Evolutionary conservation across 371 early-diverging fungal genomes (phyloP), one percentile per base, ranked within the genome.

Genomic region (Homolaphlyctis polyrhiza): DNA sequence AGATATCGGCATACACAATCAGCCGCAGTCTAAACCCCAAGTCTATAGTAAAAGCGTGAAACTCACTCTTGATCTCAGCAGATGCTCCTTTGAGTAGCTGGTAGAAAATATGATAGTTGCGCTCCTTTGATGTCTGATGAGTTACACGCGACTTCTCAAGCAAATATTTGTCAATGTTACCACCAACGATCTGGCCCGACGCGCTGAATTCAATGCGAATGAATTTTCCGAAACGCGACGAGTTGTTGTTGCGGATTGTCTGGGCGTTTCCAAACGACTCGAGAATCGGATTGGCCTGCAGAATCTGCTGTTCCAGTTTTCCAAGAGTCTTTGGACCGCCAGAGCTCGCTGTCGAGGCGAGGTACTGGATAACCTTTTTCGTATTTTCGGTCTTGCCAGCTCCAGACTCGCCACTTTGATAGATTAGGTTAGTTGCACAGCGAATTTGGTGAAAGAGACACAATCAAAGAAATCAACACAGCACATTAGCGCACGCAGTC

Each of bases 331-430:
- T 67, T 5, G 67, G 58, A 23, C 52, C 27, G 18, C 65, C 80
- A 36, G 69, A 73, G 45, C 71, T 60, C 1, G 97, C 95, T 35
- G 95, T 88, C 1, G 92, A 84, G 0, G 99, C 90, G 54, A 99
- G 79, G 77, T 98, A 99, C 71, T 97, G 95, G 60, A 99, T 98
- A n/a, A 98, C 97, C 66, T 95, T 95, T 70, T 99, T 99, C 23
- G 99, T 98, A 77, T 97, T 99, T 76, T 98, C 99, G 11, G 99
- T 99, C 78, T 99, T 99, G 58, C 99, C 99, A 30, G 99, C 99
- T 39, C 99, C 99, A 27, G 98, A 97, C 80, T 99, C 99, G 64
- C 99, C 99, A 48, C 92, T 93, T 63, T 13, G n/a, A 8, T 36
- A 13, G 50, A 30, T 11, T 39, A 39, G 39, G n/a, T n/a, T n/a